Conservation (phyloP, 2,329 filamentous ascomycete genomes). For the Hypoxylon sp. region DNA sequence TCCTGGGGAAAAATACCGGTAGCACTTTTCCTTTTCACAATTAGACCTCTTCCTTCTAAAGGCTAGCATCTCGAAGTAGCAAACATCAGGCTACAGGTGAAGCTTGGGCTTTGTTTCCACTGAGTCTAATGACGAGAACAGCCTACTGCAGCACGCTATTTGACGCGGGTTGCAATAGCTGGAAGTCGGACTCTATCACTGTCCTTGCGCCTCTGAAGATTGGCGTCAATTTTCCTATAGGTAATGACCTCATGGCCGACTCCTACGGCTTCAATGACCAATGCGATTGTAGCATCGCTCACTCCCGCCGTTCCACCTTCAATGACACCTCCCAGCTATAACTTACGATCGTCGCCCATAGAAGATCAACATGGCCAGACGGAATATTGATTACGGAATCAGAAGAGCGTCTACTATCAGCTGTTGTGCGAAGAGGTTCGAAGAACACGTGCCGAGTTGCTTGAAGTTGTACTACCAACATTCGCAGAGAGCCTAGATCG, state of each 20-base stretch:
- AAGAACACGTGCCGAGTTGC: neutral
- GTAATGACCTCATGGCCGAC: conserved; percentile 32
- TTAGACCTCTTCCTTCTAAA: neutral
- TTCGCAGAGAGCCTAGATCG: neutral
- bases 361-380: conserved; percentile 6
- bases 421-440: neutral
- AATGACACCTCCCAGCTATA: conserved; percentile 28
- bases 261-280: conserved; percentile 10
- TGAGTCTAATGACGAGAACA: neutral
- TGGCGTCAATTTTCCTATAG: conserved; percentile 10
- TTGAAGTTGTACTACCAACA: neutral
- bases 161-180: conserved; percentile 5
- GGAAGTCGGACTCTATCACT: neutral
- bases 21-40: conserved; percentile 5
- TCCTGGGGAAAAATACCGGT: neutral
- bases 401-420: conserved; percentile 2
- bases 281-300: conserved; percentile 13
- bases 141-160: neutral
- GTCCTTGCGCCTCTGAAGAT: conserved; percentile 10
- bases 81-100: neutral
- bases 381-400: conserved; percentile 29
- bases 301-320: conserved; percentile 18
- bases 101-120: neutral
- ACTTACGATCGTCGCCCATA: conserved; percentile 18
- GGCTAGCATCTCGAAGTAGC: neutral